Evolutionary conservation across 371 early-diverging fungal genomes (phyloP), one percentile per base, ranked within the genome.

Genomic region (Smittium culicis): DNA sequence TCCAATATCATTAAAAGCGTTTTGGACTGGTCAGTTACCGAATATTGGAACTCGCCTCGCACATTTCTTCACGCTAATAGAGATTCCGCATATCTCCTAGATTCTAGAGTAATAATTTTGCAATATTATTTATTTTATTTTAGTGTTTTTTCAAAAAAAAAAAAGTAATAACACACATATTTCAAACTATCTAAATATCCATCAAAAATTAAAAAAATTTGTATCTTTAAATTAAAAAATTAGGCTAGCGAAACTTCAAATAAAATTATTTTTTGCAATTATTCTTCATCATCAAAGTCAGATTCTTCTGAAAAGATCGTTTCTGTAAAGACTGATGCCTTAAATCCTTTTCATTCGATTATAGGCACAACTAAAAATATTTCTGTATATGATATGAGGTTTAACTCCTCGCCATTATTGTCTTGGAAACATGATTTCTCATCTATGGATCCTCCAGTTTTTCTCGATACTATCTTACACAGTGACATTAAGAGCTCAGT

Each of bases 341-440:
- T 32, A 11, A 33, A 29, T 24, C n/a, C n/a, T 2, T 11, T 33
- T 28, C 33, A 29, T 62, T 28, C 63, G 11, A 34, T 32, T n/a
- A 32, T 62, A 62, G 63, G 29, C 3, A 62, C 63, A 33, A 62
- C 63, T 34, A 28, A 62, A 24, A 32, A 32, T 31, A 34, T 62
- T 30, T 27, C n/a, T 27, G n/a, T 62, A 3, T 62, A 30, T 32
- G 63, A 62, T 33, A 29, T 29, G 63, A n/a, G 63, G n/a, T 24
- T 8, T 24, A 20, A 24, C 8, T 31, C 28, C 8, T 11, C n/a
- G 2, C 63, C 63, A 27, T 3, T 62, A 3, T 2, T 62, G 5
- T 30, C 31, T 8, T 62, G 63, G 63, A 62, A 31, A 33, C 63
- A 62, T 33, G 5, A 34, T 31, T 62, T 62, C n/a, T n/a, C 63